Evolutionary conservation across 164 flowering plant genomes (phyloP).

Genomic region (Nelumbo lutea): DNA sequence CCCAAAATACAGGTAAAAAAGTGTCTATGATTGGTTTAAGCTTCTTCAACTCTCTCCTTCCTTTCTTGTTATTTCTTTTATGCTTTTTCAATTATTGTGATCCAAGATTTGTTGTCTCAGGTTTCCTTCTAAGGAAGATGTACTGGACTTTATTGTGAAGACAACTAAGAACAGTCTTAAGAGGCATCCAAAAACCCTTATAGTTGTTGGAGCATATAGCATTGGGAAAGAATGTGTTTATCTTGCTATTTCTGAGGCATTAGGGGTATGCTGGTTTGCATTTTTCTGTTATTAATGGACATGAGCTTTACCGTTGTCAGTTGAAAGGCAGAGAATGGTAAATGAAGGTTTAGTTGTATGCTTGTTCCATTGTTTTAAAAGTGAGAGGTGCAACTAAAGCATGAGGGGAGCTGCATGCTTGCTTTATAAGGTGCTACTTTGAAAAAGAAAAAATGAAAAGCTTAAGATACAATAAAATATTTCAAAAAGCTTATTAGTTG

Average conservation of each 20-base stretch:
- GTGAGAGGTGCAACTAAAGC: too few relatives aligned
- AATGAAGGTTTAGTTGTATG: too few relatives aligned
- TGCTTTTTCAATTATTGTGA: neutral
- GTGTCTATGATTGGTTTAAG: neutral
- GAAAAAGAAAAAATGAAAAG: too few relatives aligned
- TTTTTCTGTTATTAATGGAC: too few relatives aligned
- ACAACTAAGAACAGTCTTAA: conserved; percentile 35
- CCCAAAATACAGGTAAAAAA: conserved; percentile 48
- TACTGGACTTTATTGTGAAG: conserved; percentile 46
- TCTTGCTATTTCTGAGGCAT: conserved; percentile 60
- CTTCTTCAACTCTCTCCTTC: neutral
- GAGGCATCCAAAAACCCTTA: conserved; percentile 59
- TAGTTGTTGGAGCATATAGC: conserved; percentile 79
- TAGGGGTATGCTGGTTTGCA: conserved; percentile 37
- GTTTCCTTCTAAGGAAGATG: conserved; percentile 67
- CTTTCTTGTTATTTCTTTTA: neutral
- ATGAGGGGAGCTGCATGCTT: too few relatives aligned
- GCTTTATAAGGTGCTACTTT: too few relatives aligned
- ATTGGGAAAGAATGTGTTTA: conserved; percentile 79
- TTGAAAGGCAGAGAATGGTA: too few relatives aligned
- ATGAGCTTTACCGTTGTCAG: too few relatives aligned
- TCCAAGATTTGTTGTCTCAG: conserved; percentile 27
- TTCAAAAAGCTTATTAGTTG: too few relatives aligned
- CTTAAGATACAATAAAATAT: too few relatives aligned
- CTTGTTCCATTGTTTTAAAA: too few relatives aligned